Evolutionary conservation across 164 flowering plant genomes (phyloP).

Genomic region (Vitis vinifera): DNA sequence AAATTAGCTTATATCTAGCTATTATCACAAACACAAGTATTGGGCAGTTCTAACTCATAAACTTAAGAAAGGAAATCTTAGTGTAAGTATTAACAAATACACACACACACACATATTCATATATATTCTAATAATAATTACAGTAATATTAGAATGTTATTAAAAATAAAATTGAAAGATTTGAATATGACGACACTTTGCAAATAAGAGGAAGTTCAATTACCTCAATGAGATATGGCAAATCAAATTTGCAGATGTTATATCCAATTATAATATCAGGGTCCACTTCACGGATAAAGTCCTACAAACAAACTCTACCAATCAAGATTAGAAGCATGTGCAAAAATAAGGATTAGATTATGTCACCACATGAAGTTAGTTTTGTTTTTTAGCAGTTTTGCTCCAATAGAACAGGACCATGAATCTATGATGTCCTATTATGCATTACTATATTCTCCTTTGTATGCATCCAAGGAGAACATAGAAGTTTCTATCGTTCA

Average conservation of each 20-base stretch:
- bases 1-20: constrained; percentile 3
- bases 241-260: constrained; percentile 98
- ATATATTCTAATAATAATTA: not conserved
- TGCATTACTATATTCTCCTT: too few species aligned
- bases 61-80: not conserved
- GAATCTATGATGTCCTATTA: too few species aligned
- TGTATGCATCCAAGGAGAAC: too few species aligned
- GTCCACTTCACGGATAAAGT: constrained; percentile 84
- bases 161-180: too few species aligned
- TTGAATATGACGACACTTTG: not conserved
- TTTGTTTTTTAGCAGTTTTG: too few species aligned
- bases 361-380: too few species aligned
- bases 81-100: not conserved
- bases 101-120: too few species aligned
- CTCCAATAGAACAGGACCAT: too few species aligned
- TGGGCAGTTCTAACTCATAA: too few species aligned
- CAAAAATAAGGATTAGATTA: not conserved
- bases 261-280: constrained; percentile 99
- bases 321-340: constrained; percentile 1
- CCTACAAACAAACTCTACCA: constrained; percentile 48
- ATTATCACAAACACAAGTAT: not conserved
- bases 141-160: too few species aligned
- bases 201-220: not conserved
- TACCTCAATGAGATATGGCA: constrained; percentile 98
- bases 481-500: too few species aligned